Conservation (phyloP, 805 yeast genomes). For the Kregervanrija delftensis region DNA sequence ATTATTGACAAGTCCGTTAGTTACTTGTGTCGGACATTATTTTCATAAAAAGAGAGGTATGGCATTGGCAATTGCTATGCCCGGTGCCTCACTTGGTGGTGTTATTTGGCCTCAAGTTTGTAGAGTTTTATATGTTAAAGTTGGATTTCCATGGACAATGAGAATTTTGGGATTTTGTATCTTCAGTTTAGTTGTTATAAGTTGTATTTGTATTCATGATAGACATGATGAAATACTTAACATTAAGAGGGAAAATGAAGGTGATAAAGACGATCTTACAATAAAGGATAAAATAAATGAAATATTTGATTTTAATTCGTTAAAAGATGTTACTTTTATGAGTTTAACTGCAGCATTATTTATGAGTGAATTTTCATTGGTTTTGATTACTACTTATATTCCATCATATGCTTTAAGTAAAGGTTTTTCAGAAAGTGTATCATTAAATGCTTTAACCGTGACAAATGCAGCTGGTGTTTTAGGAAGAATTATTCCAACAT, state of each 20-base stretch:
- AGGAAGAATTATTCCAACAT: constrained; percentile 41
- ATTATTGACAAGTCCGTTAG: constrained; percentile 36
- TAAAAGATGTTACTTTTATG: constrained; percentile 38
- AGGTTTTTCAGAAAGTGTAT: constrained; percentile 36
- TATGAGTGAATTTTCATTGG: constrained; percentile 45
- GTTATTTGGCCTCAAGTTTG: constrained; percentile 48
- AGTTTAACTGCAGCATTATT: constrained; percentile 35
- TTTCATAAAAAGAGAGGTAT: constrained; percentile 48
- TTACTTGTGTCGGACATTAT: constrained; percentile 53
- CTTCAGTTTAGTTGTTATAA: constrained; percentile 20
- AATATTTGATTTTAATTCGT: constrained; percentile 32
- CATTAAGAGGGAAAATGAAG: constrained; percentile 9
- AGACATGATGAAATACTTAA: constrained; percentile 18
- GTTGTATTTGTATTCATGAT: constrained; percentile 29
- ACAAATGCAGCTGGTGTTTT: constrained; percentile 37
- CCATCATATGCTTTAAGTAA: constrained; percentile 49
- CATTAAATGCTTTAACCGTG: constrained; percentile 38
- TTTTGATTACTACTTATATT: constrained; percentile 46
- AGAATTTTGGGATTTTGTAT: constrained; percentile 46
- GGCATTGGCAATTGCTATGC: constrained; percentile 56
- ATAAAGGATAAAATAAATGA: constrained; percentile 14
- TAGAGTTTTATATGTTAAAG: constrained; percentile 38
- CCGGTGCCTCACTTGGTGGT: constrained; percentile 56
- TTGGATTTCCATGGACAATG: constrained; percentile 58
- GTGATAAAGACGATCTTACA: neutral